phyloP scores from a whole-genome alignment of 176 grass and related monocot species.

The Hsuehochloa calcarea region DNA sequence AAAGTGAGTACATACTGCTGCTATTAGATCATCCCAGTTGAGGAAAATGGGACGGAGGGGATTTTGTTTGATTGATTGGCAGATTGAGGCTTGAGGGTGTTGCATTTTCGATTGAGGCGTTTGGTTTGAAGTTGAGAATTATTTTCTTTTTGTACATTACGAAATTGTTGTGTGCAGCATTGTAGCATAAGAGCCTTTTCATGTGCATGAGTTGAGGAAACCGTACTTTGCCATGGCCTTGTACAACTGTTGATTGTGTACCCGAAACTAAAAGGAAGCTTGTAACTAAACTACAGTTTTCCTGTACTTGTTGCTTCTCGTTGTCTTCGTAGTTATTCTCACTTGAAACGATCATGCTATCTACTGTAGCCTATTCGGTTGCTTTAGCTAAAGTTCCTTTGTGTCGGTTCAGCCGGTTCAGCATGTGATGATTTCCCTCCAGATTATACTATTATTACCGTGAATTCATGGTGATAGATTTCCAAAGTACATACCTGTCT shows the following conservation, averaged over 20 bases:
- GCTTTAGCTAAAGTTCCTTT: not conserved
- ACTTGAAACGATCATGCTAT: constrained; percentile 8
- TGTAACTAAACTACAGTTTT: not conserved
- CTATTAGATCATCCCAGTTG: not conserved
- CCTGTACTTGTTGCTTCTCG: not conserved
- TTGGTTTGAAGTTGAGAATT: not conserved
- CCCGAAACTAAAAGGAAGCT: not conserved
- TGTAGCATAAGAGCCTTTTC: not conserved
- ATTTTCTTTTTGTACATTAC: not conserved
- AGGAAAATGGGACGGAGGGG: not conserved
- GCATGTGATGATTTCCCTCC: not conserved
- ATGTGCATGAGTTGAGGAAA: not conserved
- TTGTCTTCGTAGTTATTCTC: not conserved
- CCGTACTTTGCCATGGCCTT: not conserved
- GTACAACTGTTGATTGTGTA: not conserved
- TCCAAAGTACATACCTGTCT: not conserved
- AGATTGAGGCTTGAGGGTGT: not conserved
- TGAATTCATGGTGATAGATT: not conserved
- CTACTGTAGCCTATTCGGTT: not conserved
- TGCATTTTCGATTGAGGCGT: not conserved
- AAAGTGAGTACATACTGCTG: not conserved
- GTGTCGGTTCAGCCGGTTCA: not conserved
- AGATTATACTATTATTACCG: not conserved
- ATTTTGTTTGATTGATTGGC: constrained; percentile 17
- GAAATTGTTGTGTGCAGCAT: not conserved